Conservation (phyloP, 2,329 filamentous ascomycete genomes). For the Verticillium albo-atrum region DNA sequence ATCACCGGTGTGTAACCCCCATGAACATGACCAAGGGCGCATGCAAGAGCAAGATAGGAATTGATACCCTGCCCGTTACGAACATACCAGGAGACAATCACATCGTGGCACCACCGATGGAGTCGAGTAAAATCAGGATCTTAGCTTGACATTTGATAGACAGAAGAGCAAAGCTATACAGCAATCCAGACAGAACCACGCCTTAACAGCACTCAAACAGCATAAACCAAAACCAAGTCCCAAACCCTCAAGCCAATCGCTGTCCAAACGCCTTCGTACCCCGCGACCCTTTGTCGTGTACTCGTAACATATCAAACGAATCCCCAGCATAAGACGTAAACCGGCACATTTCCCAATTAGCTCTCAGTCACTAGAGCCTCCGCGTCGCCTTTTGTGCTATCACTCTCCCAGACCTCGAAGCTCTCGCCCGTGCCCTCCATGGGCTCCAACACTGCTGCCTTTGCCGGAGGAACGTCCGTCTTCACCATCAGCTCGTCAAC, state of each 20-base stretch:
- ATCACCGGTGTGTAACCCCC: no score
- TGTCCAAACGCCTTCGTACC: not conserved
- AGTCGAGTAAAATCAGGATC: not conserved
- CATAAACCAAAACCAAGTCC: not conserved
- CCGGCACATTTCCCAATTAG: not conserved
- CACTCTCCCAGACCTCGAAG: conserved; percentile 69
- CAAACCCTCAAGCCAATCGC: not conserved
- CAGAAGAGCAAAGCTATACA: not conserved
- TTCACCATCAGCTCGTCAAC: conserved; percentile 33
- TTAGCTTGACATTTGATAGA: not conserved
- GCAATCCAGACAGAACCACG: not conserved
- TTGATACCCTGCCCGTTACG: no score
- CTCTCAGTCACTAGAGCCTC: not conserved
- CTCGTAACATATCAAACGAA: not conserved
- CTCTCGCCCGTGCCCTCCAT: conserved; percentile 55
- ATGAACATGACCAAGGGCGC: no score
- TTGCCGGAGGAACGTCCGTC: conserved; percentile 29
- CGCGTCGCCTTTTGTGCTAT: conserved; percentile 55
- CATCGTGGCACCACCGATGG: no score
- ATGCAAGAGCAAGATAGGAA: no score
- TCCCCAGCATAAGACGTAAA: not conserved
- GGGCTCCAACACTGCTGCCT: conserved; percentile 45
- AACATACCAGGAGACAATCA: no score
- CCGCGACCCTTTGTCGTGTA: not conserved
- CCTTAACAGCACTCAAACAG: not conserved